Conservation (phyloP, 306 rosid species). For the Coriaria nepalensis region DNA sequence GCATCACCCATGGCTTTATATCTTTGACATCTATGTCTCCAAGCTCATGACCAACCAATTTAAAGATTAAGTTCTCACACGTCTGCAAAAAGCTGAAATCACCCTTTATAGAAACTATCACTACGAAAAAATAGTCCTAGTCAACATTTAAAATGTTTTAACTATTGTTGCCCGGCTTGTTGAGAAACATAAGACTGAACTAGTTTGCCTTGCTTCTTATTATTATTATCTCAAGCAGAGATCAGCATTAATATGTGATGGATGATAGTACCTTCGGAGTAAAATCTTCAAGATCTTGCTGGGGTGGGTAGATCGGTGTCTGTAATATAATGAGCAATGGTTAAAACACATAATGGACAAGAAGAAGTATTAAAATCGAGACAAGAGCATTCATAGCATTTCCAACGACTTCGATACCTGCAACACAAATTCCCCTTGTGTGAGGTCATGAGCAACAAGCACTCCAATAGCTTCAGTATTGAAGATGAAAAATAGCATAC, state of each 20-base stretch:
- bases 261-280: slow-evolving; percentile 43
- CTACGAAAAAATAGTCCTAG: background rate
- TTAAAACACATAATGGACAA: slow-evolving; percentile 14
- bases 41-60: slow-evolving; percentile 71
- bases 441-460: slow-evolving; percentile 91
- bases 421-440: slow-evolving; percentile 84
- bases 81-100: slow-evolving; percentile 39
- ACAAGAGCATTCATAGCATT: background rate
- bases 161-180: background rate
- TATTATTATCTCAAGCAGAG: too few species aligned
- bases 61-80: slow-evolving; percentile 57
- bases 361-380: slow-evolving; percentile 12
- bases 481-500: slow-evolving; percentile 90
- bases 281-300: slow-evolving; percentile 71
- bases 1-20: slow-evolving; percentile 93
- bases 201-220: background rate
- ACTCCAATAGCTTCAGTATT: slow-evolving; percentile 88
- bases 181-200: background rate
- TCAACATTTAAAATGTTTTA: background rate
- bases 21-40: slow-evolving; percentile 58
- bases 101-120: slow-evolving; percentile 10
- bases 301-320: slow-evolving; percentile 96
- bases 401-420: slow-evolving; percentile 55
- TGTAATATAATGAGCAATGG: slow-evolving; percentile 24
- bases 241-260: background rate